Percentiles rank a stretch among this genome's conserved stretches.
Conservation (phyloP, 169 alveolate genomes). For the Eimeria praecox region DNA sequence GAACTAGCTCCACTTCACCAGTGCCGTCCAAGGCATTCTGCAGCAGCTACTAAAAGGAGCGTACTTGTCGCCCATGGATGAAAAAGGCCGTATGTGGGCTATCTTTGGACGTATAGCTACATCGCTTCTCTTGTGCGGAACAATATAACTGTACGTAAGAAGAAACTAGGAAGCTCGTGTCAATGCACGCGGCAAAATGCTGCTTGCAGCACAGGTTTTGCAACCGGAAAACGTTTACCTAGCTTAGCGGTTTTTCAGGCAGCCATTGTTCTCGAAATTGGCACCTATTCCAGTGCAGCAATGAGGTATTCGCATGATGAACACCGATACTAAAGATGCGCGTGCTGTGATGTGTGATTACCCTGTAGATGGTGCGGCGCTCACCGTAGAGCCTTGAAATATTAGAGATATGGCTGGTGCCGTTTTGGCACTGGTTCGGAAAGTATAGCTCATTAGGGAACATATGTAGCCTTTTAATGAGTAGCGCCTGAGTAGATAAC, state of each 20-base stretch:
- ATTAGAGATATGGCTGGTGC: background rate
- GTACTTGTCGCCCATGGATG: background rate
- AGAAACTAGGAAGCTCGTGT: background rate
- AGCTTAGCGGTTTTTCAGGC: background rate
- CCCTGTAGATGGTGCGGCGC: background rate
- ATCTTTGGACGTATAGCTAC: too few species aligned
- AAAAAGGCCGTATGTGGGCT: constrained; percentile 11
- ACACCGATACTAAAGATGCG: background rate
- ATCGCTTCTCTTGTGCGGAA: too few species aligned
- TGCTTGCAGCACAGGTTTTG: background rate
- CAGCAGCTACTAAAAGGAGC: background rate
- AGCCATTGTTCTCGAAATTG: background rate
- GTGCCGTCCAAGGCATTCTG: background rate
- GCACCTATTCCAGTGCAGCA: background rate
- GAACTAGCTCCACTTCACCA: background rate
- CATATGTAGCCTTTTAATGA: background rate
- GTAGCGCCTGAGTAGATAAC: background rate
- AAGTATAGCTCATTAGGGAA: background rate
- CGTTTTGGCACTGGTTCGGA: background rate
- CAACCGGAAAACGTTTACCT: background rate
- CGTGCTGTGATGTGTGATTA: background rate
- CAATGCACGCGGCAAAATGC: background rate
- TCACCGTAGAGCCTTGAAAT: background rate
- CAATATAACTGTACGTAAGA: background rate
- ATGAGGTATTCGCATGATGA: background rate